phyloP scores from a whole-genome alignment of 2,329 filamentous ascomycete genomes.

The Hymenoscyphus salicellus region DNA sequence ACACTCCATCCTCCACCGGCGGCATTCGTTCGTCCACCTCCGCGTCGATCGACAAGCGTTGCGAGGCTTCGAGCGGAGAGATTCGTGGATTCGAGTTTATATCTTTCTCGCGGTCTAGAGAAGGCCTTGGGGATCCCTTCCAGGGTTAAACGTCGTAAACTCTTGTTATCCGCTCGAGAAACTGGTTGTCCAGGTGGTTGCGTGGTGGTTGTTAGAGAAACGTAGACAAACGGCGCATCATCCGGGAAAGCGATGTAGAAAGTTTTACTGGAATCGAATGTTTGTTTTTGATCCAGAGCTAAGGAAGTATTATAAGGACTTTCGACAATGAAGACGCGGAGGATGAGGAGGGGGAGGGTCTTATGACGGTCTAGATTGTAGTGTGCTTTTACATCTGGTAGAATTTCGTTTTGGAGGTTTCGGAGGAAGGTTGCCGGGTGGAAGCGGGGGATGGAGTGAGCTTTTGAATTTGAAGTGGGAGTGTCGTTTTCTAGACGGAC shows the following conservation, averaged over 20 bases:
- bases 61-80: conserved; percentile 69
- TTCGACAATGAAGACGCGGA: conserved; percentile 78
- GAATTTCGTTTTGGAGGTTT: conserved; percentile 69
- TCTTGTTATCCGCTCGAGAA: conserved; percentile 50
- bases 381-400: conserved; percentile 79
- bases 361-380: conserved; percentile 74
- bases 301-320: conserved; percentile 71
- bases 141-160: conserved; percentile 67
- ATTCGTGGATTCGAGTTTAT: conserved; percentile 64
- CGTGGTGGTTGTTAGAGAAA: conserved; percentile 57
- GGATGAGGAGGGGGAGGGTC: conserved; percentile 64
- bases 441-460: conserved; percentile 63
- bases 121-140: conserved; percentile 81
- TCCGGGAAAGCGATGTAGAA: conserved; percentile 82
- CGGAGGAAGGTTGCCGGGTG: conserved; percentile 77
- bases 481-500: conserved; percentile 46
- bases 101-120: conserved; percentile 70
- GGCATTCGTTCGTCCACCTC: conserved; percentile 65
- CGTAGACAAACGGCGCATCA: conserved; percentile 72
- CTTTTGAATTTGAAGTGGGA: conserved; percentile 43
- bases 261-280: conserved; percentile 64
- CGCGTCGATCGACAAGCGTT: conserved; percentile 66
- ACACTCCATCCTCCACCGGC: conserved; percentile 77
- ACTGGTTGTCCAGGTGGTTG: conserved; percentile 42
- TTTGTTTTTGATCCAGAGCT: conserved; percentile 39